Percentiles rank a stretch among this genome's conserved stretches.
phyloP scores from a whole-genome alignment of 768 basidiomycete genomes.

The Lactarius quietus region DNA sequence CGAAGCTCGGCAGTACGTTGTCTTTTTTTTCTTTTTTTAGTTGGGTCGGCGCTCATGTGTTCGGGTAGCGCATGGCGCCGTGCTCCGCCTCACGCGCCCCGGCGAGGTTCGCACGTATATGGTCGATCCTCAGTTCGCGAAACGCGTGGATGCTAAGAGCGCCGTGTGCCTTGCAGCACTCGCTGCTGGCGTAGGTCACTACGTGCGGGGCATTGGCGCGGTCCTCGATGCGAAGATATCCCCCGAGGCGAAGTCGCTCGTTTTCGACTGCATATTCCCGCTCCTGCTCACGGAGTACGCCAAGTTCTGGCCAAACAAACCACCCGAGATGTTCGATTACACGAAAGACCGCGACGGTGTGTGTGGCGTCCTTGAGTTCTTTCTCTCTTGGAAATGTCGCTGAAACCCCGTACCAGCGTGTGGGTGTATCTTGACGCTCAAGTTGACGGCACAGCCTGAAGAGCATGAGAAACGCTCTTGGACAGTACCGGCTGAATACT shows the following conservation, averaged over 20 bases:
- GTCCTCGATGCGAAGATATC: constrained; percentile 47
- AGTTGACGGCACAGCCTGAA: constrained; percentile 35
- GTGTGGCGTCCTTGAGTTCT: constrained; percentile 24
- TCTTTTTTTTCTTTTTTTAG: constrained; percentile 12
- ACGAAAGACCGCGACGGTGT: constrained; percentile 50
- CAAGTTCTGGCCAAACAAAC: constrained; percentile 39
- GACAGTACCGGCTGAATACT: constrained; percentile 47
- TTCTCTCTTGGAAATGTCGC: background rate
- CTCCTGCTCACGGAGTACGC: constrained; percentile 43
- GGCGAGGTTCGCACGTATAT: constrained; percentile 53
- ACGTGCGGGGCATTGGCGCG: constrained; percentile 46
- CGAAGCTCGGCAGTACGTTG: constrained; percentile 42
- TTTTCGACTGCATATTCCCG: constrained; percentile 45
- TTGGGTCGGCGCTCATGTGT: background rate
- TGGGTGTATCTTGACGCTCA: constrained; percentile 48
- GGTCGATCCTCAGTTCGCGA: constrained; percentile 59
- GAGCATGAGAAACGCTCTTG: constrained; percentile 43
- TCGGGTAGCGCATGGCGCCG: constrained; percentile 53
- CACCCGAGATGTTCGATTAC: constrained; percentile 40
- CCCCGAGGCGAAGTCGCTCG: constrained; percentile 42
- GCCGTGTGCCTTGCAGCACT: constrained; percentile 66
- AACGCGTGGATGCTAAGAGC: constrained; percentile 61
- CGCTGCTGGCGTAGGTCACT: constrained; percentile 55
- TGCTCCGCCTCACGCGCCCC: constrained; percentile 56
- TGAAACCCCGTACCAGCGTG: constrained; percentile 40